Base-by-base conservation (phyloP, 2,329 filamentous ascomycete genomes). In the Thielaviopsis ethacetica region DNA sequence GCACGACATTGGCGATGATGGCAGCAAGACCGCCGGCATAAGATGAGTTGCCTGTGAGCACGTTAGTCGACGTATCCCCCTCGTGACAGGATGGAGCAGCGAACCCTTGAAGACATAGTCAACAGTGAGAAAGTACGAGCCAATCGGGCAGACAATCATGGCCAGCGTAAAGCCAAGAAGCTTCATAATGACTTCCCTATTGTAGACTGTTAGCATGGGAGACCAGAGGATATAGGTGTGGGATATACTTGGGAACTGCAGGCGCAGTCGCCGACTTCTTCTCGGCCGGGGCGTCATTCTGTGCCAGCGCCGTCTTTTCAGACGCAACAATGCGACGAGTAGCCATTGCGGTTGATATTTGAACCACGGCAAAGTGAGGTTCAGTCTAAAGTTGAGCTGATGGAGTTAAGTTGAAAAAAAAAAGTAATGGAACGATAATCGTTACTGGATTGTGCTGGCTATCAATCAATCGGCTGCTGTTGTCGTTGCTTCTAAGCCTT, bases 91-190 rank as follows among this genome's bases (percentile, higher is more conserved):
- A n/a, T n/a, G n/a, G n/a, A n/a, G n/a, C n/a, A n/a, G n/a, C n/a
- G n/a, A n/a, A n/a, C 91, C 91, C 65, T 76, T 75, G 72, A 95
- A 96, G 27, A 96, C 65, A 0, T 76, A 79, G 67, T 91, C 80
- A 27, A 95, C 77, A 0, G 87, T 86, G 53, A 86, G 67, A 70
- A 94, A 98, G 72, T 96, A 98, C 50, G 86, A 89, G 49, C 88
- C 84, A 65, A 98, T 88, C 15, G 93, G 93, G 21, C 87, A 72
- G 17, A 86, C 79, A 62, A 96, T 79, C 91, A 98, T 97, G 68
- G 90, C 91, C 47, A 91, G 75, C 0, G 91, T 95, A 73, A 96
- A 97, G 63, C 80, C 84, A 17, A 97, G 78, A 21, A 98, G 82
- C 73, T 97, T 98, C 67, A 84, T 74, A 63, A 98, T 93, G 64